A percentile compares a stretch with the other conserved stretches of the same genome.
Conservation (phyloP, 768 basidiomycete genomes). For the Collybia sp. region DNA sequence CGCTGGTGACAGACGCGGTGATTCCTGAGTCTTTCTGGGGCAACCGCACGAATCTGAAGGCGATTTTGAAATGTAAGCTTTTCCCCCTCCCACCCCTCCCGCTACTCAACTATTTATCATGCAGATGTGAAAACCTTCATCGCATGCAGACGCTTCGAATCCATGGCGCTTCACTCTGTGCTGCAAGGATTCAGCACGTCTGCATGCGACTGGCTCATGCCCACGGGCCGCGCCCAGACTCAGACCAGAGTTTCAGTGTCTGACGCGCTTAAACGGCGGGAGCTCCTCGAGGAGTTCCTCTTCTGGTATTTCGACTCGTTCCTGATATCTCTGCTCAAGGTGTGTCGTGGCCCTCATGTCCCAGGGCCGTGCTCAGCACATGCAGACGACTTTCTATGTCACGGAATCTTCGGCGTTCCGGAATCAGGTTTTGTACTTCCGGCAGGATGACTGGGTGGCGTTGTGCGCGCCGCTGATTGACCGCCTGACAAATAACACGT, state of each 20-base stretch:
- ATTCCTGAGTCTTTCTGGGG: constrained; percentile 84
- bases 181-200: constrained; percentile 72
- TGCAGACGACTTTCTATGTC: constrained; percentile 89
- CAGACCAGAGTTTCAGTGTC: constrained; percentile 53
- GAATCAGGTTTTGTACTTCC: constrained; percentile 84
- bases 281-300: constrained; percentile 83
- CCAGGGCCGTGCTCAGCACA: neutral
- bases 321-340: constrained; percentile 73
- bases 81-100: neutral
- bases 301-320: constrained; percentile 94
- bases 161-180: constrained; percentile 67
- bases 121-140: constrained; percentile 77
- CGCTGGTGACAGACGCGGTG: constrained; percentile 57
- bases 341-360: constrained; percentile 22
- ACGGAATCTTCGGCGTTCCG: constrained; percentile 87
- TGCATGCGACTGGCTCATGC: constrained; percentile 78
- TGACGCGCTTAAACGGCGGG: constrained; percentile 72
- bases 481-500: constrained; percentile 65
- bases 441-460: constrained; percentile 89
- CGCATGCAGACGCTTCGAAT: constrained; percentile 74
- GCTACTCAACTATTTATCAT: neutral
- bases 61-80: constrained; percentile 51
- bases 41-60: constrained; percentile 53
- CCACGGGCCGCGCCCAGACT: constrained; percentile 29
- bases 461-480: constrained; percentile 80